A percentile compares a stretch with the other conserved stretches of the same genome.
These are phyloP conservation scores for Wickerhamiella sorbophila DNA, from an alignment of 805 yeast genomes.

Conservation along the genomic window DNA sequence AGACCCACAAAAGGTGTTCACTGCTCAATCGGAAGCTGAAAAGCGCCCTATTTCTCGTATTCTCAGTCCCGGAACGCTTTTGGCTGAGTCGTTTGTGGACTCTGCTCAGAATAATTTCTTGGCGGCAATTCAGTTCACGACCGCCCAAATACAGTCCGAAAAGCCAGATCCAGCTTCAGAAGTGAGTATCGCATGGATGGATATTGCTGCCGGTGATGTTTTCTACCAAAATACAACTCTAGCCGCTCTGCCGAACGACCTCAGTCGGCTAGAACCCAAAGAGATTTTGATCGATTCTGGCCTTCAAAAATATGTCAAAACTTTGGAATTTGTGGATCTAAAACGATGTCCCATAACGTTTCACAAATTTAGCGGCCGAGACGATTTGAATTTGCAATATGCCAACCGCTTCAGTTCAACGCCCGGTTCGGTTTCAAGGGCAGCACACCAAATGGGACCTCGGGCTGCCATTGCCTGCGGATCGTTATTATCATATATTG, in stretches of 20 bases:
- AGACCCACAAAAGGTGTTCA: slow-evolving; percentile 19
- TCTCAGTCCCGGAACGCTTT: slow-evolving; percentile 83
- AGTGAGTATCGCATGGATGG: slow-evolving; percentile 79
- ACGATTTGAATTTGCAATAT: slow-evolving; percentile 27
- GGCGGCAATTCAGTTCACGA: slow-evolving; percentile 34
- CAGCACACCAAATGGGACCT: slow-evolving; percentile 13
- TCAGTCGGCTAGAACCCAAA: slow-evolving; percentile 65
- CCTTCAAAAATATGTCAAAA: slow-evolving; percentile 20
- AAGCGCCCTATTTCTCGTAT: slow-evolving; percentile 61
- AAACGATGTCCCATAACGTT: slow-evolving; percentile 46
- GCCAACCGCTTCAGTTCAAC: slow-evolving; percentile 29
- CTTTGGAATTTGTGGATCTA: slow-evolving; percentile 46
- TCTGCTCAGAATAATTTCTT: slow-evolving; percentile 57
- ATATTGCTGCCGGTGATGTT: slow-evolving; percentile 69
- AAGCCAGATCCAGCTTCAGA: slow-evolving; percentile 29
- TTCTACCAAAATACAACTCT: slow-evolving; percentile 46
- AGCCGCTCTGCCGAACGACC: slow-evolving; percentile 49
- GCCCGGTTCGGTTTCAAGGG: slow-evolving; percentile 8
- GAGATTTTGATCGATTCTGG: slow-evolving; percentile 45
- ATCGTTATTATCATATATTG: slow-evolving; percentile 50
- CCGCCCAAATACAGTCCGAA: slow-evolving; percentile 14
- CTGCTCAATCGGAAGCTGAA: slow-evolving; percentile 23
- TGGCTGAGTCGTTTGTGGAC: slow-evolving; percentile 74
- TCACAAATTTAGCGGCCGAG: slow-evolving; percentile 31
- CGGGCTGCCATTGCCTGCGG: slow-evolving; percentile 46